phyloP scores from a whole-genome alignment of 1,139 yeast species.

The Ogataea hybrid region DNA sequence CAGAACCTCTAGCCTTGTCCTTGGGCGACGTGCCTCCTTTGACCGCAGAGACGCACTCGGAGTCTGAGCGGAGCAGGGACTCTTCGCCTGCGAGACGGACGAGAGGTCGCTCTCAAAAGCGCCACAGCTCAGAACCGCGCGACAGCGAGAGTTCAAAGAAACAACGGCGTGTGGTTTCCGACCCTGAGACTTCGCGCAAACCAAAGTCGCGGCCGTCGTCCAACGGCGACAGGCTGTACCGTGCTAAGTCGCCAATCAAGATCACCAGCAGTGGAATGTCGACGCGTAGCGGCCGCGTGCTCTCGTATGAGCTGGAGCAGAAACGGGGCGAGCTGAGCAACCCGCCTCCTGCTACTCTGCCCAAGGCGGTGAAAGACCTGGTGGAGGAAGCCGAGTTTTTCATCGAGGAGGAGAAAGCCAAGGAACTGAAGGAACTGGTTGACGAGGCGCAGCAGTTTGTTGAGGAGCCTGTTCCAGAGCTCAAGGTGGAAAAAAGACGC shows the following conservation, averaged over 20 bases:
- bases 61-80: background rate
- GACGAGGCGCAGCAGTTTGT: slow-evolving; percentile 4
- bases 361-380: slow-evolving; percentile 18
- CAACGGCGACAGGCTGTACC: slow-evolving; percentile 22
- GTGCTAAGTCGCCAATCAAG: slow-evolving; percentile 20
- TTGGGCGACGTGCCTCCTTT: slow-evolving; percentile 1
- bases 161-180: slow-evolving; percentile 12
- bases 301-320: slow-evolving; percentile 28
- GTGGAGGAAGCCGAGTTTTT: slow-evolving; percentile 19
- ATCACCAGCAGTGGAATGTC: slow-evolving; percentile 25
- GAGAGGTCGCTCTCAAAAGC: slow-evolving; percentile 9
- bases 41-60: background rate
- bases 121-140: background rate
- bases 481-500: slow-evolving; percentile 7
- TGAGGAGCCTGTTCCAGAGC: background rate
- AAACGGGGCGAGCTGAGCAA: slow-evolving; percentile 8
- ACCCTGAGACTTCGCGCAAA: slow-evolving; percentile 10
- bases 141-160: background rate
- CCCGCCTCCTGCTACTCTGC: slow-evolving; percentile 6
- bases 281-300: slow-evolving; percentile 27
- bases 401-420: slow-evolving; percentile 18
- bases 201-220: slow-evolving; percentile 29
- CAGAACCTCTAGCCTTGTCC: background rate
- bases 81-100: slow-evolving; percentile 17
- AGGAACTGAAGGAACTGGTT: slow-evolving; percentile 14